Base-by-base conservation (phyloP, 176 grass and related monocot species). In the Oryza brachyantha region DNA sequence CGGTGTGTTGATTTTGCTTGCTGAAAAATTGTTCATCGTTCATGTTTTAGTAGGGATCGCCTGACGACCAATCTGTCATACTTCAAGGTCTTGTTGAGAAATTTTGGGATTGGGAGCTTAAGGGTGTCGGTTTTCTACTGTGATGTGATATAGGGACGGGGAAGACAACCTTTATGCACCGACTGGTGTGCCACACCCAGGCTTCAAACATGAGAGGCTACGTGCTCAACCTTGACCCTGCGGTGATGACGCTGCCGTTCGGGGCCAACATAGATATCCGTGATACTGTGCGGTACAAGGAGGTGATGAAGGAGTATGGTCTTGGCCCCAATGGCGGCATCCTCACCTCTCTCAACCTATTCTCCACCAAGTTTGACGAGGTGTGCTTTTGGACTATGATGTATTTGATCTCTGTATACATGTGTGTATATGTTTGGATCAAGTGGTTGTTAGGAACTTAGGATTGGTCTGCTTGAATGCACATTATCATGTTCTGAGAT, bases 321-420 rank as follows among this genome's bases (percentile, higher is more conserved):
- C 92, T 99, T 40, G 96, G 96, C 40, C 96, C 96, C n/a, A 99
- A 99, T 40, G 96, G 96, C 5, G 92, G 87, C 36, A 95, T 99
- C 75, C 83, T 99, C 28, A 99, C 96, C 38, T 99, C 90, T 0
- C 81, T 99, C 29, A 99, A 99, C 87, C 84, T 95, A 21, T 95
- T 99, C 76, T 59, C 90, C 34, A 95, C 92, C 66, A 95, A 99
- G 75, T 92, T 99, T 10, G 85, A 99, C 24, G 92, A 99, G 90
- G 92, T 94, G 57, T 12, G 3, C 25, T 60, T 28, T 64, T 24
- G 22, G 42, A 24, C 2, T 8, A 40, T 50, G n/a, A 24, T 77
- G 11, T 60, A 9, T 80, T 14, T 52, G 16, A 78, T 72, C 2
- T 31, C 4, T 29, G 2, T 38, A 28, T 40, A 24, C 55, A 34